These are phyloP conservation scores for Dovyalis caffra DNA, from an alignment of 345 rosid species.

Conservation along the genomic window DNA sequence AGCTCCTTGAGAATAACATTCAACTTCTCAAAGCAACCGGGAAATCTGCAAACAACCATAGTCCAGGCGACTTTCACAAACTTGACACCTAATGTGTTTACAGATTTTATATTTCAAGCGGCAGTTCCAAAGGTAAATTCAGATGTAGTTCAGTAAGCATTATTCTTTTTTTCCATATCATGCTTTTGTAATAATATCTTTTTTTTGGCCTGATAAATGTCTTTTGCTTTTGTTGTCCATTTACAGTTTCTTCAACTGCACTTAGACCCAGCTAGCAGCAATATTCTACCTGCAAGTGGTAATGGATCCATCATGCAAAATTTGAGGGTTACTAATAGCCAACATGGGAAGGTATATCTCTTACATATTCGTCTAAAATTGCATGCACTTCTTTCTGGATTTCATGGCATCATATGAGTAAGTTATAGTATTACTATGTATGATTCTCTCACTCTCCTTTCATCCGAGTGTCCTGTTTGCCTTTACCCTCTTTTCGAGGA, in stretches of 20 bases:
- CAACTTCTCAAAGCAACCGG: slow-evolving; percentile 74
- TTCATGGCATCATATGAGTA: neutral
- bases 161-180: neutral
- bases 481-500: no score
- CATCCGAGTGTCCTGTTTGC: neutral
- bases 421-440: neutral
- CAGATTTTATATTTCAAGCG: slow-evolving; percentile 91
- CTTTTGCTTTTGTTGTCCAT: slow-evolving; percentile 9
- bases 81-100: slow-evolving; percentile 54
- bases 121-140: slow-evolving; percentile 94
- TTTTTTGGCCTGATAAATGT: slow-evolving; percentile 6
- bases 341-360: slow-evolving; percentile 84
- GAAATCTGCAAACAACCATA: slow-evolving; percentile 59
- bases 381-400: slow-evolving; percentile 1
- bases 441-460: neutral
- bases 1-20: slow-evolving; percentile 73
- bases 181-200: neutral
- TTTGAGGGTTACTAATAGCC: slow-evolving; percentile 82
- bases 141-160: slow-evolving; percentile 5
- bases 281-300: slow-evolving; percentile 59
- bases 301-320: slow-evolving; percentile 60
- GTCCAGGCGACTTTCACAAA: slow-evolving; percentile 78
- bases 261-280: slow-evolving; percentile 89
- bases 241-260: slow-evolving; percentile 93
- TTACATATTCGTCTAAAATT: neutral